Evolutionary conservation across 257 asterid genomes (phyloP).

Genomic region (Petunia axillaris): DNA sequence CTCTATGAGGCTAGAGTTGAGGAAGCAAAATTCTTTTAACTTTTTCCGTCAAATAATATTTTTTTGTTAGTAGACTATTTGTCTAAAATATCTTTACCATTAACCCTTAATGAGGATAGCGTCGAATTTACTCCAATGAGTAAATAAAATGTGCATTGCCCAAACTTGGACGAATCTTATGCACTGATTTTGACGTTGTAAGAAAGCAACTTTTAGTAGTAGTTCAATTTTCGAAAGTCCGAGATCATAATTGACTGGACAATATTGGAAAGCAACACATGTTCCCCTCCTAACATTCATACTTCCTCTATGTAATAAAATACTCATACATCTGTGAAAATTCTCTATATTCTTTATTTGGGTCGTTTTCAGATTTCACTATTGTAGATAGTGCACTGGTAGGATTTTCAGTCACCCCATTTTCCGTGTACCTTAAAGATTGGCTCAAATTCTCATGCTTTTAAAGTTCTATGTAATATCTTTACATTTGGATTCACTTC

Average conservation of each 20-base stretch:
- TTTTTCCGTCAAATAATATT: too few relatives aligned
- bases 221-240: neutral
- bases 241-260: neutral
- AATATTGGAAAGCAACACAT: neutral
- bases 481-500: neutral
- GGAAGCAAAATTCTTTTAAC: too few relatives aligned
- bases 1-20: too few relatives aligned
- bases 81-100: neutral
- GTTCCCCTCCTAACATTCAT: neutral
- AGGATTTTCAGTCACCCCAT: neutral
- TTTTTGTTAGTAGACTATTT: too few relatives aligned
- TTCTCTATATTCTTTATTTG: neutral
- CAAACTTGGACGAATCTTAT: neutral
- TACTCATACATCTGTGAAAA: neutral
- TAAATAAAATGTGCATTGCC: neutral
- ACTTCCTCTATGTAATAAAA: neutral
- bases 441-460: slow-evolving; percentile 10
- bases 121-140: neutral
- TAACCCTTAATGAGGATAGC: neutral
- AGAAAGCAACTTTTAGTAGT: neutral
- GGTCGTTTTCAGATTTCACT: slow-evolving; percentile 14
- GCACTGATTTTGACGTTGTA: neutral
- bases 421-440: slow-evolving; percentile 16
- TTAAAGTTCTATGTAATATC: neutral
- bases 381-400: slow-evolving; percentile 1